These are phyloP conservation scores for Citrullus colocynthis DNA, from an alignment of 306 rosid species.

Conservation along the genomic window DNA sequence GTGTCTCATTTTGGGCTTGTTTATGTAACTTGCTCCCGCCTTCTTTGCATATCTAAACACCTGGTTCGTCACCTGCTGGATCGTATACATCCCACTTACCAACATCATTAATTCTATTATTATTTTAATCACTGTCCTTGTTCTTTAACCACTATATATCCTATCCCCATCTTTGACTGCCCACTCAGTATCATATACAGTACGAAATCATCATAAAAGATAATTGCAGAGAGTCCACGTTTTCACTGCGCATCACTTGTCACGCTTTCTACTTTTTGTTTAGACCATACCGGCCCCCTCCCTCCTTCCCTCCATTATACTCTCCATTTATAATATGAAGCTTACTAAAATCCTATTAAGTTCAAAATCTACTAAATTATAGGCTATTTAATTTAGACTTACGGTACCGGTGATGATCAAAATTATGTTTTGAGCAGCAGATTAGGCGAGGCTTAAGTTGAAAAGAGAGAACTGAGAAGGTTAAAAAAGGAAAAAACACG, in stretches of 20 bases:
- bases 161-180: conserved; percentile 5
- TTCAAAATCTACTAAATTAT: not conserved
- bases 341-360: not conserved
- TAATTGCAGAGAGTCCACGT: not conserved
- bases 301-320: not conserved
- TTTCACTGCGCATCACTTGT: conserved; percentile 2
- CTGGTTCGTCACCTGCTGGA: conserved; percentile 69
- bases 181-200: not conserved
- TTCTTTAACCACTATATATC: not conserved
- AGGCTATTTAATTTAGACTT: not conserved
- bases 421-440: not conserved
- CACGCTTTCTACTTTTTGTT: conserved; percentile 5
- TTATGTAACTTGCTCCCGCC: conserved; percentile 86
- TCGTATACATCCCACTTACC: not conserved
- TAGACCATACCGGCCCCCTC: not conserved
- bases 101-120: not conserved
- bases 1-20: conserved; percentile 98
- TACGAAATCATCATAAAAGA: not conserved
- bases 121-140: no score
- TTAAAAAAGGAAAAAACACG: not conserved
- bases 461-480: no score
- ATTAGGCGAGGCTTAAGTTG: not conserved
- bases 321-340: not conserved
- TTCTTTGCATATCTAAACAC: conserved; percentile 79
- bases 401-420: no score